Percentiles rank a stretch among this genome's conserved stretches.
Evolutionary conservation across 75 land plant genomes (phyloP).

Genomic region (Cunninghamia lanceolata): DNA sequence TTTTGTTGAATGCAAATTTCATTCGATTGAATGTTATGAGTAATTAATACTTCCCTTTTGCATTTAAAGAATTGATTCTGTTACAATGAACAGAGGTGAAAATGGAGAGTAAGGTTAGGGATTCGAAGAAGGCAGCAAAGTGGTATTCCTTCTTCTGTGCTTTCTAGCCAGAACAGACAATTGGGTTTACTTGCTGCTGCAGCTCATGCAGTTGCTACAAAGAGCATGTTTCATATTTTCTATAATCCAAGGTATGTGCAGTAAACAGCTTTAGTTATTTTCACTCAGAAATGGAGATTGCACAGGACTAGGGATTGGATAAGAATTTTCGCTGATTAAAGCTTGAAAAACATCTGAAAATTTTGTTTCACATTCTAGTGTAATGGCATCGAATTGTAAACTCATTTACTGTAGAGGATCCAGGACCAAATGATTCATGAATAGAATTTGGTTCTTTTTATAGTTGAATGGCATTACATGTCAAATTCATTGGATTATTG

Average conservation of each 20-base stretch:
- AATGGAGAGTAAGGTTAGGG: slow-evolving; percentile 80
- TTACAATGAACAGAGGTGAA: slow-evolving; percentile 39
- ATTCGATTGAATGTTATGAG: neutral
- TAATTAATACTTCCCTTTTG: neutral
- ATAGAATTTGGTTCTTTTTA: neutral
- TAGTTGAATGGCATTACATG: neutral
- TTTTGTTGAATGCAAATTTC: neutral
- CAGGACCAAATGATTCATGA: neutral
- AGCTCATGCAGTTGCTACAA: slow-evolving; percentile 57
- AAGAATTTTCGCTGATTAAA: neutral
- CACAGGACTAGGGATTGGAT: neutral
- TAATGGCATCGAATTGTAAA: neutral
- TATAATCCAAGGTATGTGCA: slow-evolving; percentile 80
- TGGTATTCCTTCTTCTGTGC: slow-evolving; percentile 15
- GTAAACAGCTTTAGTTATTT: neutral
- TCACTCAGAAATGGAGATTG: neutral
- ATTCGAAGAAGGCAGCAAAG: slow-evolving; percentile 57
- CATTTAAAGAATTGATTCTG: neutral
- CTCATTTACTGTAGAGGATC: neutral
- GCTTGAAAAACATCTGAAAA: neutral
- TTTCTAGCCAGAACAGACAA: slow-evolving; percentile 41
- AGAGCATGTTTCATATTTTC: slow-evolving; percentile 51
- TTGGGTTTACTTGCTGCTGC: slow-evolving; percentile 52
- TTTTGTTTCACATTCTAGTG: neutral
- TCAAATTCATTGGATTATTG: neutral